These are phyloP conservation scores for Flueggea neowawraea DNA, from an alignment of 441 rosid species.

Conservation along the genomic window DNA sequence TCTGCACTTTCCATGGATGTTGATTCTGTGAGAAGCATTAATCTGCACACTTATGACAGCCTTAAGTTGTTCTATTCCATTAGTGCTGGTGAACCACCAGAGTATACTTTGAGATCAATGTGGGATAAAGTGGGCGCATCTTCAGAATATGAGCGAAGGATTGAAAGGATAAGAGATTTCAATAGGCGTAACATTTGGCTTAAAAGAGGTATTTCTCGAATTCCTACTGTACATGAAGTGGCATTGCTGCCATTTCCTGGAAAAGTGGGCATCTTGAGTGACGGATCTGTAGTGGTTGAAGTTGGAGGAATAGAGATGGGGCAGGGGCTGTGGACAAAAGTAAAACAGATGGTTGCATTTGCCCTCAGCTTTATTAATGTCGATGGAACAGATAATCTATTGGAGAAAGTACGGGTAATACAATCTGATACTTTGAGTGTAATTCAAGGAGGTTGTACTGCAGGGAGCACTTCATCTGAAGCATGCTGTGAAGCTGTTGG, in stretches of 20 bases:
- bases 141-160: slow-evolving; percentile 44
- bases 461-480: slow-evolving; percentile 90
- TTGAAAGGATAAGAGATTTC: slow-evolving; percentile 48
- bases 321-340: slow-evolving; percentile 99
- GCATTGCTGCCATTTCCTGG: slow-evolving; percentile 53
- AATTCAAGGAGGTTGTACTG: slow-evolving; percentile 75
- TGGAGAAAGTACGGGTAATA: slow-evolving; percentile 62
- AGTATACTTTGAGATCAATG: slow-evolving; percentile 66
- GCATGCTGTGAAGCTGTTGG: slow-evolving; percentile 76
- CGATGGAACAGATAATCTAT: slow-evolving; percentile 41
- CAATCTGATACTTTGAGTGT: slow-evolving; percentile 79
- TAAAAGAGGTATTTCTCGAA: slow-evolving; percentile 83
- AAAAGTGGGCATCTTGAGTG: slow-evolving; percentile 75
- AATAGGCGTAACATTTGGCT: slow-evolving; percentile 53
- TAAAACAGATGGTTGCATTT: slow-evolving; percentile 85
- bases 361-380: slow-evolving; percentile 58
- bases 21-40: slow-evolving; percentile 60
- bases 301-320: slow-evolving; percentile 91
- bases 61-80: slow-evolving; percentile 41
- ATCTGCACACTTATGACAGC: slow-evolving; percentile 68
- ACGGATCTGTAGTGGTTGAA: slow-evolving; percentile 84
- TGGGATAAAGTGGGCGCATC: slow-evolving; percentile 64
- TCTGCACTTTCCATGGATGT: slow-evolving; percentile 67
- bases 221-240: slow-evolving; percentile 57
- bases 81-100: slow-evolving; percentile 49